Conservation (phyloP, 805 yeast species). For the Metschnikowia vanudenii region DNA sequence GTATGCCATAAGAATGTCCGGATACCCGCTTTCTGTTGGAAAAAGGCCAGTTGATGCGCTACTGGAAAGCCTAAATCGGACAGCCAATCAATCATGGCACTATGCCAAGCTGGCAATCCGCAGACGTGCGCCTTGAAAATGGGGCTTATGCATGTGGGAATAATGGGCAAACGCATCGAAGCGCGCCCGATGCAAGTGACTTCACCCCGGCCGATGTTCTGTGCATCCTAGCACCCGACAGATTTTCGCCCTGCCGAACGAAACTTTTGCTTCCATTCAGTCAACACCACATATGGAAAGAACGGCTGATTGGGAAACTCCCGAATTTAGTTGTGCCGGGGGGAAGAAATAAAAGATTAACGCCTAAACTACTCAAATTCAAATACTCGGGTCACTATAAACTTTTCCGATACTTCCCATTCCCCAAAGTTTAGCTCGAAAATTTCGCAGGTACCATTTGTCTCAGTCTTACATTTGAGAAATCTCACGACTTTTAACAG, state of each 20-base stretch:
- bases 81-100: neutral
- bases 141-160: constrained; percentile 1
- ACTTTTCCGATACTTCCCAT: too few species aligned
- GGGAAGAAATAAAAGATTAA: neutral
- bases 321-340: neutral
- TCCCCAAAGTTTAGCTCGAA: too few species aligned
- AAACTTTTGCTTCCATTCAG: neutral
- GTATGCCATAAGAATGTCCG: neutral
- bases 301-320: neutral
- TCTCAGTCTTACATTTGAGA: too few species aligned
- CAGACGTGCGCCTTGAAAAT: constrained; percentile 1
- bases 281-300: neutral
- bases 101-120: neutral
- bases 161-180: constrained; percentile 3
- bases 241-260: neutral
- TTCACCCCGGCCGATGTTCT: neutral
- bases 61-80: neutral
- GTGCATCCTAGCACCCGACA: constrained; percentile 1
- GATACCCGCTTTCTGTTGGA: neutral
- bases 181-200: constrained; percentile 5
- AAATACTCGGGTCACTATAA: too few species aligned
- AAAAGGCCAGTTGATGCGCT: neutral
- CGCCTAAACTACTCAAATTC: neutral
- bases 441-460: too few species aligned
- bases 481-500: too few species aligned